Evolutionary conservation across 2,329 filamentous ascomycete genomes (phyloP).

Genomic region (Zasmidium angulare): DNA sequence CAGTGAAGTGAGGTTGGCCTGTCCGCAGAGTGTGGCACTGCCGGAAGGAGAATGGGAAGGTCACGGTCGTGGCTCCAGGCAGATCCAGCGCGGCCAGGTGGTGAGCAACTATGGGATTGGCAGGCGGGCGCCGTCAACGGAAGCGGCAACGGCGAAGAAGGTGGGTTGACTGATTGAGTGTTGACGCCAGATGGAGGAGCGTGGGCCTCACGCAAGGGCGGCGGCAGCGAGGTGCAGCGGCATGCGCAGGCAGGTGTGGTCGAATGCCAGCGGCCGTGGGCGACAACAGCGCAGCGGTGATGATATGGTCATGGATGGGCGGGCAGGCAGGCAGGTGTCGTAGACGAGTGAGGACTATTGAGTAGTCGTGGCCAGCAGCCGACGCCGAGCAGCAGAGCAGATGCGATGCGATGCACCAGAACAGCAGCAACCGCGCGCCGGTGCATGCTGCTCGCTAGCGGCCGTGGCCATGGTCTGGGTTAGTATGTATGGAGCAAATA

Average conservation of each 20-base stretch:
- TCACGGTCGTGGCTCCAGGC: conserved; percentile 43
- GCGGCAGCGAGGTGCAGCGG: conserved; percentile 28
- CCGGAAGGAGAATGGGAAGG: conserved; percentile 25
- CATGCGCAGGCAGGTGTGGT: conserved; percentile 19
- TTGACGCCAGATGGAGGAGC: too few species aligned
- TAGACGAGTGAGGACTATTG: neutral
- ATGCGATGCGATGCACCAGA: neutral
- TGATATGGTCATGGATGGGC: conserved; percentile 1
- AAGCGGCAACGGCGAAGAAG: conserved; percentile 12
- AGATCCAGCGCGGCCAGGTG: neutral
- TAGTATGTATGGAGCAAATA: conserved; percentile 21
- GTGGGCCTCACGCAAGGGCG: conserved; percentile 31
- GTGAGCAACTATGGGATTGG: conserved; percentile 58
- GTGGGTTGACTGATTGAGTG: neutral
- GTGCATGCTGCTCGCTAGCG: conserved; percentile 20
- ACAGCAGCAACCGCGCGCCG: conserved; percentile 6
- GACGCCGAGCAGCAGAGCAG: conserved; percentile 13
- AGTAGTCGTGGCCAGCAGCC: neutral
- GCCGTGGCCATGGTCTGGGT: conserved; percentile 24
- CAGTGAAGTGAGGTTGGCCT: conserved; percentile 11
- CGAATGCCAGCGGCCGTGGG: too few species aligned
- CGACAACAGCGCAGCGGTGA: neutral
- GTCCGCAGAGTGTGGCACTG: conserved; percentile 7
- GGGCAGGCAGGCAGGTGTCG: conserved; percentile 1
- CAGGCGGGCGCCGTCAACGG: conserved; percentile 24